These are phyloP conservation scores for Aspergillus hiratsukae DNA, from an alignment of 2,329 filamentous ascomycete species.

Conservation along the genomic window DNA sequence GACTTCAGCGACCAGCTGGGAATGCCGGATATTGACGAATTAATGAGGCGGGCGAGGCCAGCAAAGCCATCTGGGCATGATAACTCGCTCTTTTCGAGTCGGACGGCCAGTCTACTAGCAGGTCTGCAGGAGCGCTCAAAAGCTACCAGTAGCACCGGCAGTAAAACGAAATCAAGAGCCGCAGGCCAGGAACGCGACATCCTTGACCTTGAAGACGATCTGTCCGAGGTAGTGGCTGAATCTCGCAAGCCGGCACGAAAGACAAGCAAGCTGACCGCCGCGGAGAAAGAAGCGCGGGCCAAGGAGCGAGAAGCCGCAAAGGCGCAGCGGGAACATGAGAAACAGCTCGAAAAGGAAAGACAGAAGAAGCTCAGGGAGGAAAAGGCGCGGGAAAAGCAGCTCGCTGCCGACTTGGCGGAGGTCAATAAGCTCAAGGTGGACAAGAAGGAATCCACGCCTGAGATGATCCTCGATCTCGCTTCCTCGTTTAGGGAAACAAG, in stretches of 20 bases:
- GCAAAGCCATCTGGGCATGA: slow-evolving; percentile 10
- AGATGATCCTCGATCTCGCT: slow-evolving; percentile 74
- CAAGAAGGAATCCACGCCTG: slow-evolving; percentile 66
- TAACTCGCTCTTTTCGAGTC: slow-evolving; percentile 31
- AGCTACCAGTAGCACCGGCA: slow-evolving; percentile 1
- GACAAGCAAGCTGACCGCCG: slow-evolving; percentile 22
- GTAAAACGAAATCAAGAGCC: slow-evolving; percentile 1
- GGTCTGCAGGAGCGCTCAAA: slow-evolving; percentile 21
- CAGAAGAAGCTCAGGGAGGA: slow-evolving; percentile 48
- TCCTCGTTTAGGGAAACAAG: slow-evolving; percentile 48
- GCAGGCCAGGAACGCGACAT: not conserved
- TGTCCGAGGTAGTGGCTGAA: slow-evolving; percentile 42
- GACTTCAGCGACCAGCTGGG: slow-evolving; percentile 30
- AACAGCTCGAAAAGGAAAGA: slow-evolving; percentile 52
- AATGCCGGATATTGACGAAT: slow-evolving; percentile 22
- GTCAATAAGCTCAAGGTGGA: slow-evolving; percentile 70
- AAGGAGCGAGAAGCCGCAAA: slow-evolving; percentile 49
- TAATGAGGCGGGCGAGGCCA: slow-evolving; percentile 19
- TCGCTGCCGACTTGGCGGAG: slow-evolving; percentile 62
- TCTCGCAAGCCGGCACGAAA: slow-evolving; percentile 41
- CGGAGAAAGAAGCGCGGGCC: slow-evolving; percentile 45
- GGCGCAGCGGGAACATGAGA: slow-evolving; percentile 51
- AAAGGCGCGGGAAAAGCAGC: slow-evolving; percentile 60
- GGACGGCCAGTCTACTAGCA: slow-evolving; percentile 39
- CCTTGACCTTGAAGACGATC: slow-evolving; percentile 7